Evolutionary conservation across 2,329 filamentous ascomycete species (phyloP).

Genomic region (Parastagonospora nodorum): DNA sequence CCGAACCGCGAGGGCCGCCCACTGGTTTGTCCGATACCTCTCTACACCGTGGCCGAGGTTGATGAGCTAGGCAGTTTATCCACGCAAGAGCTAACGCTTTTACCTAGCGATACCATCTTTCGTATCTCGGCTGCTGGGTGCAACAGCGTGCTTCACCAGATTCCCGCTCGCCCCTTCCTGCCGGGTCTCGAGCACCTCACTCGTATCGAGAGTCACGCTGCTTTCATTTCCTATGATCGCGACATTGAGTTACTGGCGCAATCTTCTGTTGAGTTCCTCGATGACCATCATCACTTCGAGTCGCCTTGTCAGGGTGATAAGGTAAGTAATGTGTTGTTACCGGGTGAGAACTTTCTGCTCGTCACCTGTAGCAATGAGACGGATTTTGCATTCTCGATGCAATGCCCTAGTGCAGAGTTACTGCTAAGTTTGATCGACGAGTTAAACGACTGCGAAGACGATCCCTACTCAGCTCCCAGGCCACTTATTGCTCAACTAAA

Average conservation of each 20-base stretch:
- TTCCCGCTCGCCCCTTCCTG: slow-evolving; percentile 1
- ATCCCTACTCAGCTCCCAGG: background rate
- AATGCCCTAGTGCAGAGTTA: background rate
- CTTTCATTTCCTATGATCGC: slow-evolving; percentile 3
- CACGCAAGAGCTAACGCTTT: background rate
- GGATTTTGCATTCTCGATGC: background rate
- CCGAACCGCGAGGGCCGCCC: background rate
- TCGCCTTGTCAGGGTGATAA: slow-evolving; percentile 1
- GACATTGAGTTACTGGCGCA: slow-evolving; percentile 6
- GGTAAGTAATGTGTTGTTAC: background rate
- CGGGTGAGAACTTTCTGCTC: slow-evolving; percentile 4
- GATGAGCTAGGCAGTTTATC: background rate
- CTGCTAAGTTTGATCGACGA: background rate
- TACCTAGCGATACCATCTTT: background rate
- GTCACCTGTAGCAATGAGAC: background rate
- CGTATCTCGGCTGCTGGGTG: background rate
- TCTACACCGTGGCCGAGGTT: background rate
- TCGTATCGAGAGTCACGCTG: slow-evolving; percentile 1
- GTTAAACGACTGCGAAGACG: background rate
- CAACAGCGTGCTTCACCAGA: slow-evolving; percentile 1
- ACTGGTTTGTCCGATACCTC: background rate
- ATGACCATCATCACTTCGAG: slow-evolving; percentile 6
- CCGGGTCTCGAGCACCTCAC: slow-evolving; percentile 6
- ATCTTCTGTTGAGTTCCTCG: slow-evolving; percentile 8
- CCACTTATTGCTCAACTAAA: background rate